A percentile compares a stretch with the other conserved stretches of the same genome.
phyloP scores from a whole-genome alignment of 352 stramenopile species.

The Phytopythium montanum region DNA sequence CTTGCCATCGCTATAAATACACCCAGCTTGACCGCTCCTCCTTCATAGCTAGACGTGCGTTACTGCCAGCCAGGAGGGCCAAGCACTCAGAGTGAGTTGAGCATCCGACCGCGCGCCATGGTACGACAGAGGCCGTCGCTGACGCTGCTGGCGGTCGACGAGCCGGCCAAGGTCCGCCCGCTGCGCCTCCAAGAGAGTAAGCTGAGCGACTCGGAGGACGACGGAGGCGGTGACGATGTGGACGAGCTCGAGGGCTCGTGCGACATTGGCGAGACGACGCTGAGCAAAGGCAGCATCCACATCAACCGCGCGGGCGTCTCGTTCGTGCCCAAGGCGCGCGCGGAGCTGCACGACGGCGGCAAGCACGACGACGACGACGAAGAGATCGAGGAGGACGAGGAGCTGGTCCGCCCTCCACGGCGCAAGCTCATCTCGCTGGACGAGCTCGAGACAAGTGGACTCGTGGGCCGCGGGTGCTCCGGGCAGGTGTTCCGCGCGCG shows the following conservation, averaged over 20 bases:
- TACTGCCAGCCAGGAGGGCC: not conserved
- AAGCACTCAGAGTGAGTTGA: too few species aligned
- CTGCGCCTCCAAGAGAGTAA: constrained; percentile 7
- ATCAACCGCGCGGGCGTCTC: constrained; percentile 68
- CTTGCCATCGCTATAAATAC: not conserved
- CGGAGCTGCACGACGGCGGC: constrained; percentile 1
- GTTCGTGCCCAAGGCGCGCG: constrained; percentile 22
- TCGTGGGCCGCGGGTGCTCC: constrained; percentile 61
- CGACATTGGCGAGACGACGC: constrained; percentile 69
- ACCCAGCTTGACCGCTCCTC: not conserved
- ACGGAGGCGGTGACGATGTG: constrained; percentile 16
- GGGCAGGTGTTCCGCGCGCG: constrained; percentile 57
- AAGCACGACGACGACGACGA: constrained; percentile 15
- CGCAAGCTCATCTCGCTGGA: constrained; percentile 39
- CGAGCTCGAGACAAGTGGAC: constrained; percentile 40
- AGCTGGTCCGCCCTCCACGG: constrained; percentile 4
- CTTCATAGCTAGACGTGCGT: not conserved
- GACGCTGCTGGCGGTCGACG: constrained; percentile 14
- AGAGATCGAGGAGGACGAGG: constrained; percentile 21
- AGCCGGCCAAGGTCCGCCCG: constrained; percentile 11
- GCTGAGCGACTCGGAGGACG: constrained; percentile 4
- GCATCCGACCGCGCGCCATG: not conserved
- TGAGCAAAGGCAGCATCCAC: constrained; percentile 57
- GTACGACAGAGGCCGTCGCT: constrained; percentile 15
- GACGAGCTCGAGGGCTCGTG: constrained; percentile 64